Conservation (phyloP, 257 asterid species). For the Misopates orontium region DNA sequence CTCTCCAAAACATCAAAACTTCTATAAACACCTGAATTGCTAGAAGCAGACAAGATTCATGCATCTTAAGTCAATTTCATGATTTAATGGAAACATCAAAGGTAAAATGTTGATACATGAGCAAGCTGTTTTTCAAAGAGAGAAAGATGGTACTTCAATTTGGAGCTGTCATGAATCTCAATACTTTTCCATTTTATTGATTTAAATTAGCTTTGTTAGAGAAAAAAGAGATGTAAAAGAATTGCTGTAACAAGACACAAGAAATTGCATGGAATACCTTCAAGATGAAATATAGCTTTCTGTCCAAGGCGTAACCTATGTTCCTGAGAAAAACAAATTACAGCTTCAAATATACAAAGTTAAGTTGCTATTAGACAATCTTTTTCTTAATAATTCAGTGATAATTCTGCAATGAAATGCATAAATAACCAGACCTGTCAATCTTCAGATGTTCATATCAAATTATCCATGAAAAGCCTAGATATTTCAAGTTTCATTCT, state of each 20-base stretch:
- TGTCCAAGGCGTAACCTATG: constrained; percentile 93
- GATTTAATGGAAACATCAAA: not conserved
- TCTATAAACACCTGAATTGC: not conserved
- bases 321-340: constrained; percentile 53
- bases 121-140: constrained; percentile 15
- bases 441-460: constrained; percentile 2
- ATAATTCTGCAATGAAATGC: not conserved
- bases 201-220: not conserved
- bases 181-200: not conserved
- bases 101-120: not conserved
- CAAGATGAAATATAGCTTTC: constrained; percentile 97
- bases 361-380: not conserved
- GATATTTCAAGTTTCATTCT: not conserved
- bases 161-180: not conserved
- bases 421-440: not conserved
- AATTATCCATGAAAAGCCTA: not conserved
- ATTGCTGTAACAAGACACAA: constrained; percentile 9
- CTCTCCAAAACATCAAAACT: not conserved
- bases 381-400: not conserved
- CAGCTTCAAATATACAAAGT: not conserved
- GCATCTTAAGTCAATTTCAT: not conserved
- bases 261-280: constrained; percentile 54
- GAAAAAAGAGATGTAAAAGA: not conserved
- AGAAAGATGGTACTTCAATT: not conserved
- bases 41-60: constrained; percentile 2